Percentiles rank a stretch among this genome's conserved stretches.
Evolutionary conservation across 2,329 filamentous ascomycete genomes (phyloP).

Genomic region (Aspergillus neoniger): DNA sequence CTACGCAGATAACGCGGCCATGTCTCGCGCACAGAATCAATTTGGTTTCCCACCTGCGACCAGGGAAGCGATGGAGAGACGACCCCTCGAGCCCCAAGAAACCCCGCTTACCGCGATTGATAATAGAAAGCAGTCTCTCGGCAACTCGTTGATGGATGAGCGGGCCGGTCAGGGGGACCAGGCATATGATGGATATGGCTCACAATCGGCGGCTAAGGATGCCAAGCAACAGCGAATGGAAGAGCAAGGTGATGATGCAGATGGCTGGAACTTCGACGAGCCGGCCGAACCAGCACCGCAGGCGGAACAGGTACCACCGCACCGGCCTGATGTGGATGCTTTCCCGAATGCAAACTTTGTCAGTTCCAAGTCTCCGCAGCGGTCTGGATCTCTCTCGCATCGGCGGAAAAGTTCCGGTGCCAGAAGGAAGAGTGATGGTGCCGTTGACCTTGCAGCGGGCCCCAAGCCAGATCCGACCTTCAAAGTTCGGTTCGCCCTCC

Average conservation of each 20-base stretch:
- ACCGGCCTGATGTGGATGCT: conserved; percentile 78
- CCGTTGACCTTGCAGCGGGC: conserved; percentile 60
- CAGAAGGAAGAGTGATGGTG: conserved; percentile 63
- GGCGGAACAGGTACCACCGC: conserved; percentile 53
- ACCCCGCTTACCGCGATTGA: conserved; percentile 56
- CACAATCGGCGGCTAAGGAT: conserved; percentile 51
- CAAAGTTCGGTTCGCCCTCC: conserved; percentile 87
- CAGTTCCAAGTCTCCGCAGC: conserved; percentile 75
- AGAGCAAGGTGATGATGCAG: conserved; percentile 59
- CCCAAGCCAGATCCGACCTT: conserved; percentile 74
- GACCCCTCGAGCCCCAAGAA: conserved; percentile 46
- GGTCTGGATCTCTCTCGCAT: conserved; percentile 65
- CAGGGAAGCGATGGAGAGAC: conserved; percentile 46
- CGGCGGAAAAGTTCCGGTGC: conserved; percentile 79
- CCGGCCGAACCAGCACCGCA: conserved; percentile 54
- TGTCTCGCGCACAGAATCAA: conserved; percentile 45
- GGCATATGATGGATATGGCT: conserved; percentile 60
- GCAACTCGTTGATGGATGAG: conserved; percentile 52
- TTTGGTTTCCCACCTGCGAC: conserved; percentile 43
- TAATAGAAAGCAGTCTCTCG: conserved; percentile 51
- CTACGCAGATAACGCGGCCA: conserved; percentile 43
- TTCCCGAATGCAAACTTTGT: conserved; percentile 81
- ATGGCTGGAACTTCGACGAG: conserved; percentile 96
- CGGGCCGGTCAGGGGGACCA: conserved; percentile 60
- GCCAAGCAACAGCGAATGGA: conserved; percentile 46